These are phyloP conservation scores for Picochlorum sp. DNA, from an alignment of 139 green algal genomes.

Conservation along the genomic window DNA sequence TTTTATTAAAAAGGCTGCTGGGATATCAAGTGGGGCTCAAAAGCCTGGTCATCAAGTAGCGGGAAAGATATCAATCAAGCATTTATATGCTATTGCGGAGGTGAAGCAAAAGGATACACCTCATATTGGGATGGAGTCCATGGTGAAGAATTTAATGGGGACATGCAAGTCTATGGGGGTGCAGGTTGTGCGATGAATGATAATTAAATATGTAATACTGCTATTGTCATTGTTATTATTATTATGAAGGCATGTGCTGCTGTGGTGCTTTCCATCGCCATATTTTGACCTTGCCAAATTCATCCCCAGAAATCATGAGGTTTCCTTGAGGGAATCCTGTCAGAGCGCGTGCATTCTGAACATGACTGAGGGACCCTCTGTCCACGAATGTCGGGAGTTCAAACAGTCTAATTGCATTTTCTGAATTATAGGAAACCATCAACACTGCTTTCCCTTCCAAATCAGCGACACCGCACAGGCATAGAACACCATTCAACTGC, in stretches of 20 bases:
- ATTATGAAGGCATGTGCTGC: slow-evolving; percentile 43
- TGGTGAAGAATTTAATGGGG: slow-evolving; percentile 67
- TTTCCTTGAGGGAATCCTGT: slow-evolving; percentile 18
- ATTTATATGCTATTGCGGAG: slow-evolving; percentile 87
- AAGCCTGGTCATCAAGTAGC: slow-evolving; percentile 69
- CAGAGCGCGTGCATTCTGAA: slow-evolving; percentile 43
- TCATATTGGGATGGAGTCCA: slow-evolving; percentile 54
- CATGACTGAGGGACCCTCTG: slow-evolving; percentile 33
- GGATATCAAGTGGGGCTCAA: slow-evolving; percentile 52
- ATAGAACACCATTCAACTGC: slow-evolving; percentile 31
- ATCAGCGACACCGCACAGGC: slow-evolving; percentile 37
- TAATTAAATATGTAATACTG: not conserved
- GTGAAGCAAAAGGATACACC: slow-evolving; percentile 75
- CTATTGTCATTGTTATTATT: slow-evolving; percentile 8
- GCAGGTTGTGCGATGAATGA: slow-evolving; percentile 47
- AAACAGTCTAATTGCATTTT: slow-evolving; percentile 44
- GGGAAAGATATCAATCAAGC: slow-evolving; percentile 75
- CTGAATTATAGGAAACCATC: slow-evolving; percentile 44
- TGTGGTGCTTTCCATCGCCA: slow-evolving; percentile 47
- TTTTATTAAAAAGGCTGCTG: slow-evolving; percentile 79
- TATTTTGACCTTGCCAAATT: slow-evolving; percentile 47
- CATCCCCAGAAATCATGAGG: slow-evolving; percentile 48
- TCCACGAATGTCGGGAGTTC: slow-evolving; percentile 56
- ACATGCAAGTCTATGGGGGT: slow-evolving; percentile 87
- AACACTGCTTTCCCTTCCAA: slow-evolving; percentile 32